Evolutionary conservation across 257 asterid genomes (phyloP).

Genomic region (Eustoma russellianum): DNA sequence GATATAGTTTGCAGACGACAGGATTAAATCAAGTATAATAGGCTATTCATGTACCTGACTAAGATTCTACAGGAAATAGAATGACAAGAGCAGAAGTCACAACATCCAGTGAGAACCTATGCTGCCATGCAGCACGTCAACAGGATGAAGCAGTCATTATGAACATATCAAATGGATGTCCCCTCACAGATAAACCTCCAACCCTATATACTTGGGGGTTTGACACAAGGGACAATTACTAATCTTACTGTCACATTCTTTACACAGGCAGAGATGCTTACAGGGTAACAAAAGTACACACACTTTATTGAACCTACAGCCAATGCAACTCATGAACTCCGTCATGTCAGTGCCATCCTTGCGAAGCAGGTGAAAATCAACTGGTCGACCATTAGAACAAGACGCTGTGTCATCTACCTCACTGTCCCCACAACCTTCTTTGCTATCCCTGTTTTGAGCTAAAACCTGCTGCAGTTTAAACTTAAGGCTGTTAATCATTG

Average conservation of each 20-base stretch:
- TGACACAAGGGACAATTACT: slow-evolving; percentile 81
- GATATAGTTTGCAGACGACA: background rate
- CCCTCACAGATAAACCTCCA: slow-evolving; percentile 73
- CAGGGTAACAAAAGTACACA: slow-evolving; percentile 91
- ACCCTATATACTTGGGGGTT: slow-evolving; percentile 60
- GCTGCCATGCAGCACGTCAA: slow-evolving; percentile 6
- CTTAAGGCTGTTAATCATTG: slow-evolving; percentile 65
- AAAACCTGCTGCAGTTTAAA: slow-evolving; percentile 62
- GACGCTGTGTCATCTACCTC: slow-evolving; percentile 90
- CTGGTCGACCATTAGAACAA: slow-evolving; percentile 55
- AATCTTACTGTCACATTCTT: slow-evolving; percentile 73
- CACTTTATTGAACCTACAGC: slow-evolving; percentile 64
- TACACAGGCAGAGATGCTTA: slow-evolving; percentile 93
- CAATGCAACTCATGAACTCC: slow-evolving; percentile 73
- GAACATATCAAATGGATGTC: slow-evolving; percentile 15
- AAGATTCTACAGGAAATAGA: background rate
- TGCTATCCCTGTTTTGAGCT: slow-evolving; percentile 71
- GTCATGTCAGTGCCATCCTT: slow-evolving; percentile 40
- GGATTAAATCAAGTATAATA: background rate
- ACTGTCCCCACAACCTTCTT: slow-evolving; percentile 98
- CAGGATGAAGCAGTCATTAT: slow-evolving; percentile 10
- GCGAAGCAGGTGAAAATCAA: slow-evolving; percentile 35
- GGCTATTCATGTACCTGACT: background rate
- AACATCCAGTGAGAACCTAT: background rate
- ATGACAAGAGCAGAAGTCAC: background rate